Conservation (phyloP, 2,329 filamentous ascomycete species). For the Trichoderma citrinoviride region DNA sequence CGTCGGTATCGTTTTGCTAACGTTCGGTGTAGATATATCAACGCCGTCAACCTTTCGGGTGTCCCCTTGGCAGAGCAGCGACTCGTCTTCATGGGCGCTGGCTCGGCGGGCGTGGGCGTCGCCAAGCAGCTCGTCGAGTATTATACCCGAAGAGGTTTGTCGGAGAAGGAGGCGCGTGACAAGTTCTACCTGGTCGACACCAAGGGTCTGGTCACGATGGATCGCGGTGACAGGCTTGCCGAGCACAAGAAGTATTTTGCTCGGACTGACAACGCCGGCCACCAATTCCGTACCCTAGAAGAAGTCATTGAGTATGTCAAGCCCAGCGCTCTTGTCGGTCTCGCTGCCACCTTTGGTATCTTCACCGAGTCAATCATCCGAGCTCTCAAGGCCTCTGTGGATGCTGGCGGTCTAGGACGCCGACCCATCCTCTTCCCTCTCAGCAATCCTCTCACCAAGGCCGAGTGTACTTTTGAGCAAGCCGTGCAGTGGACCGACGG, state of each 20-base stretch:
- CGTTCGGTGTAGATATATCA: slow-evolving; percentile 52
- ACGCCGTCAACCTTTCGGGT: slow-evolving; percentile 77
- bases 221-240: slow-evolving; percentile 90
- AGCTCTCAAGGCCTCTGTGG: slow-evolving; percentile 62
- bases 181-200: slow-evolving; percentile 99
- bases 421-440: slow-evolving; percentile 92
- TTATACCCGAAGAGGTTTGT: slow-evolving; percentile 88
- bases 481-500: slow-evolving; percentile 89
- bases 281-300: slow-evolving; percentile 75
- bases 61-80: slow-evolving; percentile 86
- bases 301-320: slow-evolving; percentile 93
- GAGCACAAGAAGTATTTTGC: slow-evolving; percentile 81
- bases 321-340: slow-evolving; percentile 89
- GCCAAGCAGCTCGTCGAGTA: slow-evolving; percentile 97
- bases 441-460: slow-evolving; percentile 93
- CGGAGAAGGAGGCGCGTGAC: slow-evolving; percentile 78
- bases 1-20: not conserved
- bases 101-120: slow-evolving; percentile 93
- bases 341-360: slow-evolving; percentile 90
- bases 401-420: slow-evolving; percentile 65
- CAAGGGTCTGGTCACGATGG: slow-evolving; percentile 87
- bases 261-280: slow-evolving; percentile 61
- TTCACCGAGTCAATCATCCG: slow-evolving; percentile 87
- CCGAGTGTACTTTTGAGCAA: slow-evolving; percentile 95
- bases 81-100: slow-evolving; percentile 93